Evolutionary conservation across 1,284 basidiomycete genomes (phyloP), one percentile per base, ranked within the genome.

Genomic region (Apiotrichum porosum): DNA sequence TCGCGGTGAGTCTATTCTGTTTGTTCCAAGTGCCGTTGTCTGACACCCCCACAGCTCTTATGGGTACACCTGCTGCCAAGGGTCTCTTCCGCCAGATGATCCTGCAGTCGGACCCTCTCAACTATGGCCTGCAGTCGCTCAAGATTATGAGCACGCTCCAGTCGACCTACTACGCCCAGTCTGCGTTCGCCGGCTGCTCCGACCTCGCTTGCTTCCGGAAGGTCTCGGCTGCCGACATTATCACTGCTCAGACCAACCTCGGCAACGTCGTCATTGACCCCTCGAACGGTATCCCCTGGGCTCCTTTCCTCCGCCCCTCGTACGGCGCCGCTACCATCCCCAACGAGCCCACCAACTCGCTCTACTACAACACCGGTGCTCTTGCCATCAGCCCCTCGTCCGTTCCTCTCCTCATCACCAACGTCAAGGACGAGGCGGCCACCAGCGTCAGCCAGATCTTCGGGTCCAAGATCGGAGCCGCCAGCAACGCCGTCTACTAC

Each of bases 91-190:
- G 78, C 46, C 83, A 79, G 32, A 85, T 83, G 0, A 87, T 89
- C 49, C 66, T 92, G 9, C 86, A 92, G 49, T 90, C 87, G 3
- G 88, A 91, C 61, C 84, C 88, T 13, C 22, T 33, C 17, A 78
- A 84, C 65, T 89, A 81, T 58, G 85, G 85, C 8, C 84, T 90
- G 23, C 75, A 86, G 3, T 74, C 80, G 3, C 57, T 76, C 0
- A 58, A 65, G 4, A 80, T 80, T 6, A 85, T 86, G 35, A 61
- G 74, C 30, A 72, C 71, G 0, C 68, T 91, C 23, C 81, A 82
- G 47, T 65, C 66, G 35, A 69, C 72, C 47, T 83, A 83, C 71
- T 83, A 80, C 57, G 54, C 69, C 21, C 59, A 75, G 4, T 66
- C 74, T 3, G 74, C 81, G 52, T 68, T 73, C 2, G 44, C 52